Percentiles rank a stretch among this genome's conserved stretches.
These are phyloP conservation scores for Calvatia gigantea DNA, from an alignment of 768 basidiomycete species.

Conservation along the genomic window DNA sequence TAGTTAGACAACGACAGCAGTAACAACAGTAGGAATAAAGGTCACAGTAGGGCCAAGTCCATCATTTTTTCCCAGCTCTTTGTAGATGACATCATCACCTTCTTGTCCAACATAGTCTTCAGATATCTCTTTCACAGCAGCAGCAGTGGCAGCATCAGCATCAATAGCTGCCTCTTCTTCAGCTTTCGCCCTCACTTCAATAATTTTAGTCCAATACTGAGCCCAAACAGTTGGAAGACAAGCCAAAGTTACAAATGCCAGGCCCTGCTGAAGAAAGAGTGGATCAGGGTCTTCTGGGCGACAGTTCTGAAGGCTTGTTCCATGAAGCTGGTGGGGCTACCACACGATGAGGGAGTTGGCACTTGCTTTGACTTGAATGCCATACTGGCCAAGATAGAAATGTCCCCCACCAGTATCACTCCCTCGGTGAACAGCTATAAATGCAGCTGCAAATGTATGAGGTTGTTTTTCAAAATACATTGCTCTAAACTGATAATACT, in stretches of 20 bases:
- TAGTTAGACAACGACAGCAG: too few species aligned
- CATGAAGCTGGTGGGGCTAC: slow-evolving; percentile 15
- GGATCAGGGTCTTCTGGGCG: background rate
- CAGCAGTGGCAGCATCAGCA: too few species aligned
- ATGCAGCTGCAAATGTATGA: slow-evolving; percentile 13
- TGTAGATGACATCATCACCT: too few species aligned
- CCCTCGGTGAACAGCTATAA: background rate
- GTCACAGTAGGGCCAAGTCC: too few species aligned
- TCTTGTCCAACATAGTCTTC: too few species aligned
- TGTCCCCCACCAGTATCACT: slow-evolving; percentile 11
- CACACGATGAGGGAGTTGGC: slow-evolving; percentile 15
- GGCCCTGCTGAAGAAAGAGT: background rate
- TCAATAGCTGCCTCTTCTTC: too few species aligned
- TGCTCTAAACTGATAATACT: background rate
- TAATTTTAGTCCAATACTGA: too few species aligned
- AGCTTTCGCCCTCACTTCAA: too few species aligned
- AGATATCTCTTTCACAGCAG: too few species aligned
- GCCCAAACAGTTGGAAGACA: too few species aligned
- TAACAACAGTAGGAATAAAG: too few species aligned
- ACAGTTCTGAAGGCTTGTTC: slow-evolving; percentile 13
- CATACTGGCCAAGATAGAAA: slow-evolving; percentile 15
- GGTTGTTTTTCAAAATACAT: slow-evolving; percentile 15
- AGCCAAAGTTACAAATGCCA: background rate
- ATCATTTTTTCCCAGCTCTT: too few species aligned
- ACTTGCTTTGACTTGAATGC: slow-evolving; percentile 13